These are phyloP conservation scores for Smittium mucronatum DNA, from an alignment of 371 early-diverging fungal genomes.

Conservation along the genomic window DNA sequence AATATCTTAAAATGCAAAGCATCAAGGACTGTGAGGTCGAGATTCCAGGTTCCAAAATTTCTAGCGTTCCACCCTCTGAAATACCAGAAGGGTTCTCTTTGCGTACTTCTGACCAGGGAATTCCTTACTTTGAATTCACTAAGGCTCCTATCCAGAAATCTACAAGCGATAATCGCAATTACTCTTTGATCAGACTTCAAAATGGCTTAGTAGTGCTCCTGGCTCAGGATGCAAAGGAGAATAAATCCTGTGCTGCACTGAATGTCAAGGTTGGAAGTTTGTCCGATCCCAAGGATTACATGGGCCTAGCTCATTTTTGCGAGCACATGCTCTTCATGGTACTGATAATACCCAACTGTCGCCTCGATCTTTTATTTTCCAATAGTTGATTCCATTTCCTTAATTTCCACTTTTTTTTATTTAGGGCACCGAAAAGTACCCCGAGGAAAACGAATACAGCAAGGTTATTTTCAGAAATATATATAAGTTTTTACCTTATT, in stretches of 20 bases:
- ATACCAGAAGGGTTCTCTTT: conserved; percentile 1
- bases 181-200: conserved; percentile 63
- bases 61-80: too few species aligned
- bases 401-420: conserved; percentile 4
- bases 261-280: conserved; percentile 89
- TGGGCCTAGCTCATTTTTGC: conserved; percentile 96
- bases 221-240: conserved; percentile 65
- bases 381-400: not conserved
- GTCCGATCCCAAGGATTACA: conserved; percentile 59
- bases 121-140: conserved; percentile 11
- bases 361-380: conserved; percentile 4
- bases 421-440: conserved; percentile 62
- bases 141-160: conserved; percentile 15
- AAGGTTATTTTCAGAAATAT: conserved; percentile 18
- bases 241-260: conserved; percentile 81
- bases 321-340: conserved; percentile 94
- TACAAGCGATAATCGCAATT: conserved; percentile 63
- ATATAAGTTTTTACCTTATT: conserved; percentile 18
- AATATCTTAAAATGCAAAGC: too few species aligned
- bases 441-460: conserved; percentile 87
- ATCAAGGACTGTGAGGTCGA: too few species aligned
- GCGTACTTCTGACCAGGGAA: not conserved
- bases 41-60: too few species aligned
- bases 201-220: conserved; percentile 71
- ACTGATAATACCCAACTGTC: conserved; percentile 11